A percentile compares a stretch with the other conserved stretches of the same genome.
phyloP scores from a whole-genome alignment of 805 yeast genomes.

The Ogataea saltuana region DNA sequence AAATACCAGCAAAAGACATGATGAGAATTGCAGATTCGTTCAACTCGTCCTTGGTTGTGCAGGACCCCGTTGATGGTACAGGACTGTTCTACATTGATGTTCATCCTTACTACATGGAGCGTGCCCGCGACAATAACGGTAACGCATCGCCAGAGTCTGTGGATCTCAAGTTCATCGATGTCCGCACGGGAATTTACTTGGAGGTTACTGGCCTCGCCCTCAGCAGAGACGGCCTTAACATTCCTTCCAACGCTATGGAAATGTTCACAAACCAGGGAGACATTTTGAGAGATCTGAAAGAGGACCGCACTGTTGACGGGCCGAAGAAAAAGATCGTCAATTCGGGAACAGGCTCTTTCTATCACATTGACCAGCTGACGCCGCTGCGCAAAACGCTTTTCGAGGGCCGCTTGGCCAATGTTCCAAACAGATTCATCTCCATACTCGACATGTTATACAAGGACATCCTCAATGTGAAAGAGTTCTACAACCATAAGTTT shows the following conservation, averaged over 20 bases:
- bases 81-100: conserved; percentile 50
- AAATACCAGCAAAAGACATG: conserved; percentile 50
- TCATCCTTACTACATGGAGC: conserved; percentile 49
- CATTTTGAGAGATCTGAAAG: conserved; percentile 22
- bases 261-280: conserved; percentile 22
- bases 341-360: conserved; percentile 38
- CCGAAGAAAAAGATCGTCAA: conserved; percentile 32
- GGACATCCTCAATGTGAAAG: conserved; percentile 25
- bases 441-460: conserved; percentile 27
- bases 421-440: conserved; percentile 26
- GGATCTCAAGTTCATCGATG: conserved; percentile 61
- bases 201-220: conserved; percentile 54
- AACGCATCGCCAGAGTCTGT: conserved; percentile 43
- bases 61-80: conserved; percentile 46
- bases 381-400: conserved; percentile 32
- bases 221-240: conserved; percentile 15
- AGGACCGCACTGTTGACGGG: conserved; percentile 20
- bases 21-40: conserved; percentile 46
- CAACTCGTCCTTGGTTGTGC: conserved; percentile 47
- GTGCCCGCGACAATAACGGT: conserved; percentile 49
- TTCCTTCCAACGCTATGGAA: conserved; percentile 21
- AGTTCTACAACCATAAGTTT: conserved; percentile 34
- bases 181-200: conserved; percentile 57
- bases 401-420: conserved; percentile 34
- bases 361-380: conserved; percentile 28